Base-by-base conservation (phyloP, 2,329 filamentous ascomycete species). In the Trichoderma atrobrunneum region DNA sequence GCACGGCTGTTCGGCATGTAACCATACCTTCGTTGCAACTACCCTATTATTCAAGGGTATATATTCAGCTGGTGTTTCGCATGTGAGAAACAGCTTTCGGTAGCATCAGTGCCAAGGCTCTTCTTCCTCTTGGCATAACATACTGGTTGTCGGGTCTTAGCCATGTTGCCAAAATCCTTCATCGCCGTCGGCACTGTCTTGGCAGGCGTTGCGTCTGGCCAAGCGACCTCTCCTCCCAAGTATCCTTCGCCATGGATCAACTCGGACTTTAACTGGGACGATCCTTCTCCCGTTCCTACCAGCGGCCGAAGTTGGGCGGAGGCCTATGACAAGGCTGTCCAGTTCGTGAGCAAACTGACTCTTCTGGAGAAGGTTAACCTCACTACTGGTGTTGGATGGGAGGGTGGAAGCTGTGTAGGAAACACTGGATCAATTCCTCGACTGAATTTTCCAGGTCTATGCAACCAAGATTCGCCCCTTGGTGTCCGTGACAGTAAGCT, bases 401-500 rank as follows among this genome's bases (percentile, higher is more conserved):
- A 62, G 59, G 59, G 59, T 7, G 59, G 59, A 62, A 39, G 16
- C 10, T 86, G 85, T 69, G 82, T 84, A 1, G 85, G 85, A 3
- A 85, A 83, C 70, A 85, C 84, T 0, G 85, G 85, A 4, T 81
- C 81, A 0, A 81, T 87, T 1, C 83, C 84, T 6, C 81, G 85
- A 2, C 77, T 86, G 1, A 77, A 78, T 5, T 86, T 83, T 80
- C 83, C 84, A 0, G 84, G 85, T 1, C 78, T 48, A n/a, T 48
- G 43, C 1, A 48, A 48, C n/a, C 43, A 48, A 48, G 43, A 48
- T 21, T 48, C 43, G 43, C 43, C 43, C 2, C 43, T 48, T 48
- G 43, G 43, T n/a, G 43, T 48, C 16, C 43, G 43, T 48, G 43
- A 48, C n/a, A 48, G 43, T 48, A 48, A 48, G 43, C 11, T 48